Conservation (phyloP, 805 yeast genomes). For the Wickerhamomyces ciferrii region DNA sequence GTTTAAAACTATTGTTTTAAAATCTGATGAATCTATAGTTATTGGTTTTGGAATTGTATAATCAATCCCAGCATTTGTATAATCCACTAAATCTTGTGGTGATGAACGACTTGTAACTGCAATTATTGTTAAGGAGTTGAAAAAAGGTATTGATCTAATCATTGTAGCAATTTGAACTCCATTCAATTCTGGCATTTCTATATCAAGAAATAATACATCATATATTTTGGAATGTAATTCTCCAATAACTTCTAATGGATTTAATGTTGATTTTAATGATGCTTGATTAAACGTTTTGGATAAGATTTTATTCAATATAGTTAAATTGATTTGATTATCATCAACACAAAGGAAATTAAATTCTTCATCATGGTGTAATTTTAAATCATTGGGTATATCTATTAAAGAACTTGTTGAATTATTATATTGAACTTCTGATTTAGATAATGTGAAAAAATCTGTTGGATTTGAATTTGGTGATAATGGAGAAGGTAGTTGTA, state of each 20-base stretch:
- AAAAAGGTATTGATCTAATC: conserved; percentile 7
- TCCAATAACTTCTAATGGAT: background rate
- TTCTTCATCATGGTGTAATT: background rate
- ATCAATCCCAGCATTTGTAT: conserved; percentile 33
- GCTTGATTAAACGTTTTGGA: background rate
- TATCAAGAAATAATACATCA: conserved; percentile 35
- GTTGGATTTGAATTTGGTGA: background rate
- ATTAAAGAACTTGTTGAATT: background rate
- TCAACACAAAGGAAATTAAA: background rate
- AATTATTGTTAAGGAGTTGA: conserved; percentile 25
- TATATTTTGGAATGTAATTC: conserved; percentile 9
- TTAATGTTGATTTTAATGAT: background rate
- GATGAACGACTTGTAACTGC: conserved; percentile 35
- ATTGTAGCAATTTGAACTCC: conserved; percentile 32
- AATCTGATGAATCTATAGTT: background rate
- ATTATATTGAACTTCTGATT: background rate
- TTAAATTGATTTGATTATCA: conserved; percentile 1
- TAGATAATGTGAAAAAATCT: background rate
- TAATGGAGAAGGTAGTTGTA: background rate
- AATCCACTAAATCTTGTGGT: conserved; percentile 23
- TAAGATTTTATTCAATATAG: background rate
- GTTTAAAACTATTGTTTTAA: background rate
- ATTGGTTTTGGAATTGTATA: conserved; percentile 36
- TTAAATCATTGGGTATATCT: background rate
- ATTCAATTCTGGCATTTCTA: conserved; percentile 38